These are phyloP conservation scores for Collybia nuda DNA, from an alignment of 768 basidiomycete species.

Conservation along the genomic window DNA sequence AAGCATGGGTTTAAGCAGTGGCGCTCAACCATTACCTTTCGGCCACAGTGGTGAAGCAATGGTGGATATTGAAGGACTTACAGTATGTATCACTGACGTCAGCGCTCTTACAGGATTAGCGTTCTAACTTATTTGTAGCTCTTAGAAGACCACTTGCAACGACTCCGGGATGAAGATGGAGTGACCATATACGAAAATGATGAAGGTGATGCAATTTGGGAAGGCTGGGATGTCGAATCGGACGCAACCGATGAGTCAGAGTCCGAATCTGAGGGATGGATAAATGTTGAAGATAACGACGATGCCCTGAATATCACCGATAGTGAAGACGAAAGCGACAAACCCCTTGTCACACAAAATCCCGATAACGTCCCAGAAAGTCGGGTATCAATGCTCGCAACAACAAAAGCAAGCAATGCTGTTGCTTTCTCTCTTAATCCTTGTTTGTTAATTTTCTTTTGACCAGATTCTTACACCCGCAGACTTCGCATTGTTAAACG, in stretches of 20 bases:
- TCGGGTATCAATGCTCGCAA: constrained; percentile 68
- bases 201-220: constrained; percentile 74
- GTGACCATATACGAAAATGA: constrained; percentile 45
- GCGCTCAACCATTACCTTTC: constrained; percentile 71
- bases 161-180: constrained; percentile 66
- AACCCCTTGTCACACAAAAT: constrained; percentile 43
- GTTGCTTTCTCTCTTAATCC: neutral
- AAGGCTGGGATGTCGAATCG: constrained; percentile 87
- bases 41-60: constrained; percentile 77
- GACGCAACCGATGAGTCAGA: constrained; percentile 48
- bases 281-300: constrained; percentile 73
- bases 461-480: constrained; percentile 92
- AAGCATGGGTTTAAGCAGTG: constrained; percentile 68
- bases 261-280: constrained; percentile 69
- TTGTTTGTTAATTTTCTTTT: neutral
- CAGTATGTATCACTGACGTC: constrained; percentile 46
- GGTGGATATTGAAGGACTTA: constrained; percentile 87
- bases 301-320: constrained; percentile 78
- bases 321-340: constrained; percentile 64
- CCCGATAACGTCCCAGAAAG: constrained; percentile 23
- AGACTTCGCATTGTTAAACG: constrained; percentile 90
- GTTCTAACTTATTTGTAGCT: constrained; percentile 46
- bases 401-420: constrained; percentile 62
- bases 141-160: constrained; percentile 82
- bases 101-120: neutral